A percentile compares a stretch with the other conserved stretches of the same genome.
These are phyloP conservation scores for Ophiostoma himal-ulmi DNA, from an alignment of 2,329 filamentous ascomycete species.

Conservation along the genomic window DNA sequence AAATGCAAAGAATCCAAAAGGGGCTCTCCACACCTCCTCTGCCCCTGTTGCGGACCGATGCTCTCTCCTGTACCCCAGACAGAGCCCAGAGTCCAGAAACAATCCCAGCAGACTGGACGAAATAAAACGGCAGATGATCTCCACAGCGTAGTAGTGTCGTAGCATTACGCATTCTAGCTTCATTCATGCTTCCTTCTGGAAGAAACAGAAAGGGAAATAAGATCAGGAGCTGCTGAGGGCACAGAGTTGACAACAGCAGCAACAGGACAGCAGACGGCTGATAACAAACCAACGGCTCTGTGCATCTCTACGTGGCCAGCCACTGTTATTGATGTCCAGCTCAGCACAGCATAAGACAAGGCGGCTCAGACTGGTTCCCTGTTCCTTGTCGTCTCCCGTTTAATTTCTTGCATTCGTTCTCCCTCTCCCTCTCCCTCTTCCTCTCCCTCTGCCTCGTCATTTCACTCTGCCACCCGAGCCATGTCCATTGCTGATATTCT, in stretches of 20 bases:
- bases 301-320: background rate
- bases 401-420: background rate
- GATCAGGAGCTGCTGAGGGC: too few species aligned
- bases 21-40: background rate
- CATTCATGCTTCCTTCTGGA: background rate
- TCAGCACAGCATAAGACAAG: too few species aligned
- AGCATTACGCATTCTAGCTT: background rate
- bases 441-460: background rate
- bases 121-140: conserved; percentile 1
- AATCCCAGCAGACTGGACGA: background rate
- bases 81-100: too few species aligned
- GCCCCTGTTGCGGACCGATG: background rate
- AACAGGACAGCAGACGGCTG: background rate
- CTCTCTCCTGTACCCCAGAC: background rate
- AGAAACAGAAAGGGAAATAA: background rate
- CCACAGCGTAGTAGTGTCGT: background rate
- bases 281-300: background rate
- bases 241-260: background rate
- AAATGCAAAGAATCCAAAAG: background rate
- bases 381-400: background rate
- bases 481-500: background rate
- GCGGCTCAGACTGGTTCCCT: background rate
- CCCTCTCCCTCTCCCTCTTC: background rate
- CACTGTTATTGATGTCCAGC: too few species aligned
- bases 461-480: background rate